These are phyloP conservation scores for Huntiella bhutanensis DNA, from an alignment of 2,329 filamentous ascomycete species.

Conservation along the genomic window DNA sequence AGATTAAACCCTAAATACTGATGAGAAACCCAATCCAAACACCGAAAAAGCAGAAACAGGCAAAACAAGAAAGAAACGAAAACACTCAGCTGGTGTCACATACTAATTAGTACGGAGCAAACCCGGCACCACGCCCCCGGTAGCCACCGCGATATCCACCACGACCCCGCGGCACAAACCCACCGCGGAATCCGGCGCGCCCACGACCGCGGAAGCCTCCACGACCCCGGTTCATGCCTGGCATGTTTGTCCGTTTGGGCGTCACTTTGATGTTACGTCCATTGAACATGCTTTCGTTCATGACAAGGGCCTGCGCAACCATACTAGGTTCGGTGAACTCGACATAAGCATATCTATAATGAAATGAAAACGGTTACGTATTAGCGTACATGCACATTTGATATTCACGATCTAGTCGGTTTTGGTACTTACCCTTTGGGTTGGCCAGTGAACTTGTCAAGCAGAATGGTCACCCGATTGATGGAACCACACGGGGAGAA, in stretches of 20 bases:
- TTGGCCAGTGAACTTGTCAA: slow-evolving; percentile 97
- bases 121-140: slow-evolving; percentile 41
- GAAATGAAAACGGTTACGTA: neutral
- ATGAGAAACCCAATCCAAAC: neutral
- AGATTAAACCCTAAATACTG: neutral
- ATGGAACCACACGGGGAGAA: slow-evolving; percentile 96
- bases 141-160: slow-evolving; percentile 50
- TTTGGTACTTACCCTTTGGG: slow-evolving; percentile 68
- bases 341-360: slow-evolving; percentile 80
- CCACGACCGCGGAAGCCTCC: slow-evolving; percentile 30
- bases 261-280: slow-evolving; percentile 86
- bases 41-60: neutral
- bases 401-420: neutral
- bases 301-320: slow-evolving; percentile 78
- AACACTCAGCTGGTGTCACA: neutral
- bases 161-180: slow-evolving; percentile 30
- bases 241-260: slow-evolving; percentile 91
- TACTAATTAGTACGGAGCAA: slow-evolving; percentile 38
- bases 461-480: slow-evolving; percentile 89
- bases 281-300: slow-evolving; percentile 93
- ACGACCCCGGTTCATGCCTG: slow-evolving; percentile 67
- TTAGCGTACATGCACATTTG: too few relatives aligned
- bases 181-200: slow-evolving; percentile 29
- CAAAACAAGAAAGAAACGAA: neutral
- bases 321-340: slow-evolving; percentile 90